Conservation (phyloP, 805 yeast species). For the Candida ficus region DNA sequence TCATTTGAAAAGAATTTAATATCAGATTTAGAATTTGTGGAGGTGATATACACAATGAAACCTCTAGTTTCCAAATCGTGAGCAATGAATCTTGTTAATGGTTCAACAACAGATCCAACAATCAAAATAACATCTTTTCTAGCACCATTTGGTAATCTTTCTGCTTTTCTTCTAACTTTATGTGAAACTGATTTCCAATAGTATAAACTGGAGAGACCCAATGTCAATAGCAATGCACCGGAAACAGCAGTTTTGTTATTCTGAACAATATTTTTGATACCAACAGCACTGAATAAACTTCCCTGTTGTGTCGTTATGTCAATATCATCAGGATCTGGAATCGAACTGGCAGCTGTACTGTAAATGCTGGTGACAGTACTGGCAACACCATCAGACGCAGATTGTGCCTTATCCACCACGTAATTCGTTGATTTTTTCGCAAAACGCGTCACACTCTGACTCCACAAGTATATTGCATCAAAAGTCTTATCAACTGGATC, state of each 20-base stretch:
- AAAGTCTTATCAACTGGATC: conserved; percentile 18
- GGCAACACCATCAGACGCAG: neutral
- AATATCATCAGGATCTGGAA: neutral
- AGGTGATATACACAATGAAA: conserved; percentile 71
- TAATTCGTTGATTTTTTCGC: conserved; percentile 1
- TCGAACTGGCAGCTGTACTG: neutral
- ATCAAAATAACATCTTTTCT: conserved; percentile 70
- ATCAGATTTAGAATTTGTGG: conserved; percentile 29
- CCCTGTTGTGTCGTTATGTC: too few relatives aligned
- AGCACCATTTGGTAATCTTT: conserved; percentile 61
- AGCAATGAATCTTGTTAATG: conserved; percentile 63
- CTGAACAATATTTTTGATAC: neutral
- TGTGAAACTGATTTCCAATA: neutral
- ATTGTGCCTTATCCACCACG: neutral
- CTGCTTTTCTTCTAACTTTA: conserved; percentile 45
- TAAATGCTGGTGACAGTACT: neutral
- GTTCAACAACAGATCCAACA: conserved; percentile 74
- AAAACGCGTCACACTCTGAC: conserved; percentile 3
- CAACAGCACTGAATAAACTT: neutral
- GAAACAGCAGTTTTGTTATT: neutral
- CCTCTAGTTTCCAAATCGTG: conserved; percentile 75
- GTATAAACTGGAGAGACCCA: neutral
- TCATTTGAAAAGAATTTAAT: conserved; percentile 48
- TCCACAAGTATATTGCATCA: conserved; percentile 13
- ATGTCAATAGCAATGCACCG: neutral